These are phyloP conservation scores for Penicillium sp. DNA, from an alignment of 2,329 filamentous ascomycete genomes.

Conservation along the genomic window DNA sequence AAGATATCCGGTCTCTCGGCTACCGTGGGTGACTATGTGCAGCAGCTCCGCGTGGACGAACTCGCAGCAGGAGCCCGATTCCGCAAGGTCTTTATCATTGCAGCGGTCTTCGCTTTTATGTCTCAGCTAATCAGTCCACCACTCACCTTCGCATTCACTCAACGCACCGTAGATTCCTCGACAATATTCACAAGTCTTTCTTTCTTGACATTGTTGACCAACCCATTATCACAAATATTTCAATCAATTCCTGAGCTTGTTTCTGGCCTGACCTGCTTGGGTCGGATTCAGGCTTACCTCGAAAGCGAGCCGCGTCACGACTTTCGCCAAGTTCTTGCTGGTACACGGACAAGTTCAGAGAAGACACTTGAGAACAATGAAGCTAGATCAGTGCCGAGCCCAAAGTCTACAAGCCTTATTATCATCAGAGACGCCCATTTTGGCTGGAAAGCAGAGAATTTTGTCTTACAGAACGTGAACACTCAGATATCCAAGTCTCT, in stretches of 20 bases:
- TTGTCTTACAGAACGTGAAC: background rate
- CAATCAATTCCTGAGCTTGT: background rate
- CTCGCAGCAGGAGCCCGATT: conserved; percentile 30
- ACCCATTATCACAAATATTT: background rate
- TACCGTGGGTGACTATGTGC: conserved; percentile 30
- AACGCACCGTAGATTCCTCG: conserved; percentile 7
- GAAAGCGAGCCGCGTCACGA: background rate
- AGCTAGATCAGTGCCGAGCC: background rate
- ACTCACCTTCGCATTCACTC: background rate
- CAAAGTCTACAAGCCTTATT: background rate
- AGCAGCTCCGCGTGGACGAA: conserved; percentile 37
- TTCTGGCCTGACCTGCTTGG: background rate
- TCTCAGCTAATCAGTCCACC: conserved; percentile 7
- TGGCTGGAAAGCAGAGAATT: background rate
- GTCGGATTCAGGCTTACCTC: background rate
- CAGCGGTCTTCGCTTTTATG: conserved; percentile 14
- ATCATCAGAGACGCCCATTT: background rate
- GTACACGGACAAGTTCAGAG: background rate
- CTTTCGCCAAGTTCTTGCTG: background rate
- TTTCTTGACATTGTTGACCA: conserved; percentile 16
- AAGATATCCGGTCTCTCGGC: conserved; percentile 41
- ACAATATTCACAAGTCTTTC: conserved; percentile 28
- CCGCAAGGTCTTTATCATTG: conserved; percentile 19
- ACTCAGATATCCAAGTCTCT: conserved; percentile 7
- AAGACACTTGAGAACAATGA: background rate